Percentiles rank a stretch among this genome's conserved stretches.
These are phyloP conservation scores for Mycena chlorophos DNA, from an alignment of 768 basidiomycete species.

Conservation along the genomic window DNA sequence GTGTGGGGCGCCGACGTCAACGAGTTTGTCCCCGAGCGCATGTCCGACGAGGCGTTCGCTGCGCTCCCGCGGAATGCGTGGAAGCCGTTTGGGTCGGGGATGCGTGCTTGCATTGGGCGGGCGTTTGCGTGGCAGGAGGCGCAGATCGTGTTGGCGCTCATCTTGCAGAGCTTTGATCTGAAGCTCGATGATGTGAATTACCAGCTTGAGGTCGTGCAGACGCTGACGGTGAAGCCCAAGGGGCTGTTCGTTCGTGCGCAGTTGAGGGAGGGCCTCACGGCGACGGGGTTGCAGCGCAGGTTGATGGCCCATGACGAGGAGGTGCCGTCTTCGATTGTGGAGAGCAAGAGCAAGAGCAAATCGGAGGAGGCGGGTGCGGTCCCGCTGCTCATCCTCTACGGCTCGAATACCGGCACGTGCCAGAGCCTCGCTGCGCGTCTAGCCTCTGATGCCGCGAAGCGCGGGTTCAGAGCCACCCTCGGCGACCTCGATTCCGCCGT, in stretches of 20 bases:
- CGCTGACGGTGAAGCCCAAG: slow-evolving; percentile 47
- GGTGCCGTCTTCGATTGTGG: slow-evolving; percentile 32
- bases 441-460: background rate
- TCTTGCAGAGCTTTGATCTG: slow-evolving; percentile 49
- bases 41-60: slow-evolving; percentile 48
- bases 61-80: slow-evolving; percentile 43
- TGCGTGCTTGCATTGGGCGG: slow-evolving; percentile 37
- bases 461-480: slow-evolving; percentile 40
- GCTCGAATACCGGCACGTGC: slow-evolving; percentile 43
- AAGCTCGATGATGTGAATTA: slow-evolving; percentile 43
- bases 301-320: slow-evolving; percentile 38
- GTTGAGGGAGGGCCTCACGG: slow-evolving; percentile 31
- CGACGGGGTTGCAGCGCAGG: slow-evolving; percentile 30
- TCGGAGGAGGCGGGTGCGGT: background rate
- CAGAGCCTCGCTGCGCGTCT: slow-evolving; percentile 40
- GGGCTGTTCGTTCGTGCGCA: slow-evolving; percentile 43
- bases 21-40: slow-evolving; percentile 46
- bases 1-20: slow-evolving; percentile 50
- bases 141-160: slow-evolving; percentile 37
- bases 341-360: slow-evolving; percentile 17
- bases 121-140: slow-evolving; percentile 52
- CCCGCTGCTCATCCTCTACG: slow-evolving; percentile 35
- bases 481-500: slow-evolving; percentile 42
- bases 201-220: slow-evolving; percentile 44
- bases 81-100: slow-evolving; percentile 35